phyloP scores from a whole-genome alignment of 352 stramenopile genomes.

The Phytopythium mirpurense region DNA sequence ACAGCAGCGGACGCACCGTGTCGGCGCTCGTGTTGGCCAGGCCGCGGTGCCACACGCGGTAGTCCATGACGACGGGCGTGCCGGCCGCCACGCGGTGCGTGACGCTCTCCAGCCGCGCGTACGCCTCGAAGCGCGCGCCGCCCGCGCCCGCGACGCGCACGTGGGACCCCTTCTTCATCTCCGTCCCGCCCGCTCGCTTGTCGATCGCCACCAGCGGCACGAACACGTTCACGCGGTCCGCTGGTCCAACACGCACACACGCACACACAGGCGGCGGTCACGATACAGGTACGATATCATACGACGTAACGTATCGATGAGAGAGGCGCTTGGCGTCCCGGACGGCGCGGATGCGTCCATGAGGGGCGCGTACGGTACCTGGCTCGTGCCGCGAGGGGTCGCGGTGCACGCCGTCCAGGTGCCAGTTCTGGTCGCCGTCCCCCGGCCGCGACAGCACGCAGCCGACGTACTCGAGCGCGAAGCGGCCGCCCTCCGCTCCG shows the following conservation, averaged over 20 bases:
- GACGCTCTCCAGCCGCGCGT: slow-evolving; percentile 44
- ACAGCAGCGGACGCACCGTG: slow-evolving; percentile 51
- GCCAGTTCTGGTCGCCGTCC: slow-evolving; percentile 71
- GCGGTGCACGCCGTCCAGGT: slow-evolving; percentile 70
- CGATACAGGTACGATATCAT: no score
- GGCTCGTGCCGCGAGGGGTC: slow-evolving; percentile 41
- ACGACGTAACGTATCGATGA: no score
- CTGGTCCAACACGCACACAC: no score
- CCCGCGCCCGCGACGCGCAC: slow-evolving; percentile 28
- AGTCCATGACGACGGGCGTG: slow-evolving; percentile 71
- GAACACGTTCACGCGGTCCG: slow-evolving; percentile 74
- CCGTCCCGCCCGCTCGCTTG: slow-evolving; percentile 41
- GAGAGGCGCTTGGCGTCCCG: no score
- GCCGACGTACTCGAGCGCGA: slow-evolving; percentile 64
- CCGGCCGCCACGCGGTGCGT: slow-evolving; percentile 45
- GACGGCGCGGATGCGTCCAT: no score
- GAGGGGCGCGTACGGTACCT: no score
- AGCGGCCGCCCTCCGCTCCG: not conserved
- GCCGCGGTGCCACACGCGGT: slow-evolving; percentile 72
- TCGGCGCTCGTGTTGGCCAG: slow-evolving; percentile 37
- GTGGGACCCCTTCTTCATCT: slow-evolving; percentile 66
- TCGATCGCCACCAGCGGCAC: slow-evolving; percentile 55
- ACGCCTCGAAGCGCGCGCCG: slow-evolving; percentile 41
- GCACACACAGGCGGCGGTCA: no score
- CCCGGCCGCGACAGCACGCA: slow-evolving; percentile 61